These are phyloP conservation scores for Pisolithus tinctorius DNA, from an alignment of 768 basidiomycete species.

Conservation along the genomic window DNA sequence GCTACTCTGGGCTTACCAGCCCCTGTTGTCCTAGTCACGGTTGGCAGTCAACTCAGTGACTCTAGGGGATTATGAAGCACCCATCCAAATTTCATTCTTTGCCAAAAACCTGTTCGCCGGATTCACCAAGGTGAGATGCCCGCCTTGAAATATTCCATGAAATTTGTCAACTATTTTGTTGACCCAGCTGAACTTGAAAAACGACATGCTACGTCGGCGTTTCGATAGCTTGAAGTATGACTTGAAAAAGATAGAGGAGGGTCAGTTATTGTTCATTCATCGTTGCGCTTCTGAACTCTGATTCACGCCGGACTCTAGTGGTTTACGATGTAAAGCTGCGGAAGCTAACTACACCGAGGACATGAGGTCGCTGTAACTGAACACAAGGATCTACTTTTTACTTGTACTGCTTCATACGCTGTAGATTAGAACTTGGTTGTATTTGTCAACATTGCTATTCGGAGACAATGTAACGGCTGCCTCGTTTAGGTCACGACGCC, in stretches of 20 bases:
- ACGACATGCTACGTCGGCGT: slow-evolving; percentile 64
- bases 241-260: slow-evolving; percentile 86
- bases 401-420: neutral
- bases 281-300: slow-evolving; percentile 1
- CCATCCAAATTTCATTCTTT: slow-evolving; percentile 69
- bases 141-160: neutral
- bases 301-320: slow-evolving; percentile 35
- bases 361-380: neutral
- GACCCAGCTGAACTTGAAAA: slow-evolving; percentile 73
- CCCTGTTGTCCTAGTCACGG: slow-evolving; percentile 46
- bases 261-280: slow-evolving; percentile 27
- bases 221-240: slow-evolving; percentile 84
- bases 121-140: slow-evolving; percentile 61
- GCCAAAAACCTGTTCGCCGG: slow-evolving; percentile 80
- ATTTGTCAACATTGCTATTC: too few relatives aligned
- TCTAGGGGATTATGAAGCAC: slow-evolving; percentile 72
- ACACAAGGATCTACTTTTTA: neutral
- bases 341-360: slow-evolving; percentile 38
- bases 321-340: slow-evolving; percentile 82
- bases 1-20: slow-evolving; percentile 6
- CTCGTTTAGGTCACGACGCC: too few relatives aligned
- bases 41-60: slow-evolving; percentile 80
- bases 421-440: too few relatives aligned
- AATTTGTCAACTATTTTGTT: neutral
- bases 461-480: too few relatives aligned